phyloP scores from a whole-genome alignment of 139 green algal species.

The Closterium sp. region DNA sequence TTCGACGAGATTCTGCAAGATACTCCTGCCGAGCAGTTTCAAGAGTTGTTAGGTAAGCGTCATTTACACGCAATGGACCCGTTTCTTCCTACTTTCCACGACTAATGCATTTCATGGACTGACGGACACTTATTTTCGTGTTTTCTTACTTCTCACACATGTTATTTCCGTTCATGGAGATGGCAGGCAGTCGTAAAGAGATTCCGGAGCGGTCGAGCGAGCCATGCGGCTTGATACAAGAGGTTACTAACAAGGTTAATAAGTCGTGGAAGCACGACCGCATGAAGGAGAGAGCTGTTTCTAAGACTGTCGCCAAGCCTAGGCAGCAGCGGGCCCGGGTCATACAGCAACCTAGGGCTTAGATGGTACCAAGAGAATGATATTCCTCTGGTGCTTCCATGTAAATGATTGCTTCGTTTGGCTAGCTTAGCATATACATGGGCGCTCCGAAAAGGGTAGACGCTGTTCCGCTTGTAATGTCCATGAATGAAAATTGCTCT shows the following conservation, averaged over 20 bases:
- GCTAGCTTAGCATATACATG: not conserved
- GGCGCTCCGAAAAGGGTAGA: not conserved
- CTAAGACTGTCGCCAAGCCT: not conserved
- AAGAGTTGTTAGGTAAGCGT: not conserved
- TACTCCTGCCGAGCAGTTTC: not conserved
- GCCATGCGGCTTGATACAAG: not conserved
- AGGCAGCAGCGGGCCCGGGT: not conserved
- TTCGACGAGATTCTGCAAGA: not conserved
- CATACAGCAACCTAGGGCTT: not conserved
- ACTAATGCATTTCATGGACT: no score
- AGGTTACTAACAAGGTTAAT: constrained; percentile 10
- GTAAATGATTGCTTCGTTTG: constrained; percentile 6
- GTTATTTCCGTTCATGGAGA: not conserved
- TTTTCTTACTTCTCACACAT: not conserved
- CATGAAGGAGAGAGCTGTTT: not conserved
- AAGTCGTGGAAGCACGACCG: not conserved
- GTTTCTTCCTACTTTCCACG: not conserved
- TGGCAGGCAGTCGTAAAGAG: not conserved
- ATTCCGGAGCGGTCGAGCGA: not conserved
- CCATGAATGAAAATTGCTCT: not conserved
- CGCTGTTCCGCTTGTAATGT: not conserved
- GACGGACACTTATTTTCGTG: no score
- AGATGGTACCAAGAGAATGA: not conserved
- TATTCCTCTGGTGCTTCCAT: not conserved
- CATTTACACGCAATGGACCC: not conserved